Conservation (phyloP, 2,329 filamentous ascomycete species). For the Trichoderma sp. region DNA sequence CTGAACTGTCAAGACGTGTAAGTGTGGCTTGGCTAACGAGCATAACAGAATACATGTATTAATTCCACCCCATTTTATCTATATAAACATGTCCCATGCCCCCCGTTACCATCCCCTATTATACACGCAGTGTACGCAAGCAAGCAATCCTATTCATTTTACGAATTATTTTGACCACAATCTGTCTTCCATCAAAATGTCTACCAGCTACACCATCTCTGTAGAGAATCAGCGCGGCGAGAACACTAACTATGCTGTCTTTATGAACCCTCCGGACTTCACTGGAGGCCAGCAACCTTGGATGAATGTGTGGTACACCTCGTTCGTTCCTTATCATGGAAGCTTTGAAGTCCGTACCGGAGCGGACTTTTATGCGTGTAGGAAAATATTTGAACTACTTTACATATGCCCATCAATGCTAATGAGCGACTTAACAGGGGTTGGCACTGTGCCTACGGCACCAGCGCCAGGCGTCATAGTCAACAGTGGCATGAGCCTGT, state of each 20-base stretch:
- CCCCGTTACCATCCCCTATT: background rate
- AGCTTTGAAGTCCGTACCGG: conserved; percentile 4
- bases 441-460: background rate
- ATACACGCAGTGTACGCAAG: background rate
- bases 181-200: background rate
- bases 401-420: background rate
- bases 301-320: conserved; percentile 18
- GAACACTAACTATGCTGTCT: conserved; percentile 16
- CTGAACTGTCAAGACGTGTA: background rate
- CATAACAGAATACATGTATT: too few species aligned
- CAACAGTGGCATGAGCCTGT: background rate
- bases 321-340: conserved; percentile 3
- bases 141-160: background rate
- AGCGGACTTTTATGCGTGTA: conserved; percentile 13
- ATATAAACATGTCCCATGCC: background rate
- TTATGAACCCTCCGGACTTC: conserved; percentile 13
- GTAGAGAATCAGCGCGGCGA: conserved; percentile 9
- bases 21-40: background rate
- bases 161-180: background rate
- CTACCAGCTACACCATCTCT: conserved; percentile 4
- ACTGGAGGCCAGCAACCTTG: background rate
- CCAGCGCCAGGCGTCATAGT: conserved; percentile 7
- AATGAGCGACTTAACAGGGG: background rate
- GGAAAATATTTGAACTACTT: background rate
- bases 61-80: background rate